These are phyloP conservation scores for Tylopilus subfusipes DNA, from an alignment of 768 basidiomycete genomes.

Conservation along the genomic window DNA sequence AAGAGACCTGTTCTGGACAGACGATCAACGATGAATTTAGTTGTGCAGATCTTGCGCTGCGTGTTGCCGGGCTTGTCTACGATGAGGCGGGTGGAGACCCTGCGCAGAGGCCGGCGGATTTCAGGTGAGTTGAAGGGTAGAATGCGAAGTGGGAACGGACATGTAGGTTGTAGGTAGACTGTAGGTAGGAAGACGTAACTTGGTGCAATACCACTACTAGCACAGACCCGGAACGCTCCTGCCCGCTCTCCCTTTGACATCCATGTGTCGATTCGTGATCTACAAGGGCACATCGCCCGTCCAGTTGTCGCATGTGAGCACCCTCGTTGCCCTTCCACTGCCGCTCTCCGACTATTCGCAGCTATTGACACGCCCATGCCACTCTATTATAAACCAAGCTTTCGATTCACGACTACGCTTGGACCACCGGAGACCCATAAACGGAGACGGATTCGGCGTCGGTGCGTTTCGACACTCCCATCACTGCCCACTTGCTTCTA, in stretches of 20 bases:
- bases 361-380: slow-evolving; percentile 90
- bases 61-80: slow-evolving; percentile 81
- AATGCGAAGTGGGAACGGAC: not conserved
- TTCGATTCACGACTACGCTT: slow-evolving; percentile 89
- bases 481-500: not conserved
- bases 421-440: slow-evolving; percentile 81
- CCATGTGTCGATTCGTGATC: slow-evolving; percentile 88
- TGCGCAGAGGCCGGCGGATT: slow-evolving; percentile 73
- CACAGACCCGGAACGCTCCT: not conserved
- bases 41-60: slow-evolving; percentile 74
- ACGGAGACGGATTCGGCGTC: slow-evolving; percentile 95
- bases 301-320: slow-evolving; percentile 76
- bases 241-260: not conserved
- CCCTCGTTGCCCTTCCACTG: not conserved
- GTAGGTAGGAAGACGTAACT: slow-evolving; percentile 21
- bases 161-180: not conserved
- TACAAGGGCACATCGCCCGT: slow-evolving; percentile 96
- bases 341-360: slow-evolving; percentile 27
- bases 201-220: not conserved
- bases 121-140: slow-evolving; percentile 43
- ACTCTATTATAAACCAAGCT: slow-evolving; percentile 96
- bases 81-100: slow-evolving; percentile 81
- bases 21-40: slow-evolving; percentile 1
- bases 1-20: slow-evolving; percentile 3
- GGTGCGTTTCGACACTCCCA: slow-evolving; percentile 45